These are phyloP conservation scores for Coemansia sp. DNA, from an alignment of 192 early-diverging fungal species.

Conservation along the genomic window DNA sequence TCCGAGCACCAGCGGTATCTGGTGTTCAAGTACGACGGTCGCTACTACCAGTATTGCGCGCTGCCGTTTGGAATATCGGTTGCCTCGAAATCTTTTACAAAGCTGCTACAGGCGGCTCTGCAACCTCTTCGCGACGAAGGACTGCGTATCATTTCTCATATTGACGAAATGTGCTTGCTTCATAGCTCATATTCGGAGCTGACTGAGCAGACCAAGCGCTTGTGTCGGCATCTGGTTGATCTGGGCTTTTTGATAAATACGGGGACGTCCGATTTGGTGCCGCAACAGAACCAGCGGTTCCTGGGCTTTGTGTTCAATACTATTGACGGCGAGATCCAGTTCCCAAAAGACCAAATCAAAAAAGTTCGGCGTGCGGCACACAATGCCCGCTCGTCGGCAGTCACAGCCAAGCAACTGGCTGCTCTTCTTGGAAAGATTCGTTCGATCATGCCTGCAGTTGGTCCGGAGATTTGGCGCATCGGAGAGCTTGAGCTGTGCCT, in stretches of 20 bases:
- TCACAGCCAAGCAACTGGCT: slow-evolving; percentile 53
- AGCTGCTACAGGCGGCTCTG: slow-evolving; percentile 47
- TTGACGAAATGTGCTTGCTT: slow-evolving; percentile 51
- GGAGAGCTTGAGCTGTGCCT: slow-evolving; percentile 41
- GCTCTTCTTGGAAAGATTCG: slow-evolving; percentile 47
- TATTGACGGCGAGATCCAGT: slow-evolving; percentile 26
- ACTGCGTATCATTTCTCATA: slow-evolving; percentile 42
- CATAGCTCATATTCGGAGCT: slow-evolving; percentile 28
- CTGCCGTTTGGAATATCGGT: slow-evolving; percentile 53
- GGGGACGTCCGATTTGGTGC: slow-evolving; percentile 41
- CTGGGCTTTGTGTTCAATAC: slow-evolving; percentile 55
- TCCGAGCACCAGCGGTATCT: slow-evolving; percentile 40
- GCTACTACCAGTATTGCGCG: slow-evolving; percentile 52
- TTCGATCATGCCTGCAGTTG: slow-evolving; percentile 49
- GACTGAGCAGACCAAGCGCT: slow-evolving; percentile 25
- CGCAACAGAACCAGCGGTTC: slow-evolving; percentile 54
- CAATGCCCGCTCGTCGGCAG: slow-evolving; percentile 24
- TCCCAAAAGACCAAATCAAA: slow-evolving; percentile 51
- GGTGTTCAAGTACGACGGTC: slow-evolving; percentile 48
- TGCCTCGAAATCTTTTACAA: slow-evolving; percentile 43
- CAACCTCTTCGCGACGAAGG: slow-evolving; percentile 44
- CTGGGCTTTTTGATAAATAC: slow-evolving; percentile 51
- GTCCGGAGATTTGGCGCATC: slow-evolving; percentile 30
- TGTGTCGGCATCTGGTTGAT: slow-evolving; percentile 37
- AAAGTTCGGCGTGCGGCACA: slow-evolving; percentile 48